Evolutionary conservation across 441 rosid species (phyloP).

Genomic region (Kokia cookei): DNA sequence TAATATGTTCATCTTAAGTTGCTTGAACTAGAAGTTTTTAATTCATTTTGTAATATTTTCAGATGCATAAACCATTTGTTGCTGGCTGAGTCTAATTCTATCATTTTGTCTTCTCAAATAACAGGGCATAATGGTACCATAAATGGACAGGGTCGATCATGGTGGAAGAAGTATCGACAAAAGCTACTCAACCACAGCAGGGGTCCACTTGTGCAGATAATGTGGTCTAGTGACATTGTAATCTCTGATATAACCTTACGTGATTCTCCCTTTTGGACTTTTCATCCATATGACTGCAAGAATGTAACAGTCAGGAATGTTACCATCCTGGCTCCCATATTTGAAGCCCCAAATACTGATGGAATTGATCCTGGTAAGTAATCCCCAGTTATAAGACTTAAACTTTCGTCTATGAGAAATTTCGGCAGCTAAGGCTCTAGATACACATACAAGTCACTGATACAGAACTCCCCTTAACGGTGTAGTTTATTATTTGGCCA

Average conservation of each 20-base stretch:
- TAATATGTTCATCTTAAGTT: not conserved
- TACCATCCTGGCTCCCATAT: conserved; percentile 79
- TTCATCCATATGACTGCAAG: conserved; percentile 96
- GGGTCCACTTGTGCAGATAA: conserved; percentile 90
- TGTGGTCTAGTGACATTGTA: conserved; percentile 89
- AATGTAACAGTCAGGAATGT: conserved; percentile 66
- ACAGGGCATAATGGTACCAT: conserved; percentile 95
- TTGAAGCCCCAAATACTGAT: conserved; percentile 88
- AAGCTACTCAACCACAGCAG: conserved; percentile 89
- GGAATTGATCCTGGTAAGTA: conserved; percentile 92
- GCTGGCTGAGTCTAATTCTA: conserved; percentile 5
- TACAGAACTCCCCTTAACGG: not conserved
- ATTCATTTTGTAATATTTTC: not conserved
- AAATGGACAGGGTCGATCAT: conserved; percentile 87
- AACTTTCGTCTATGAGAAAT: not conserved
- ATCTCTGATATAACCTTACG: conserved; percentile 69
- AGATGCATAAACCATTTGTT: not conserved
- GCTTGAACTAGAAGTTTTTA: not conserved
- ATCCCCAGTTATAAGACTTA: not conserved
- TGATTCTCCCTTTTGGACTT: conserved; percentile 95
- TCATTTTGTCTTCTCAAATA: conserved; percentile 14
- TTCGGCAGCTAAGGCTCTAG: not conserved
- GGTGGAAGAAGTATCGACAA: conserved; percentile 94
- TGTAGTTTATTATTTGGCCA: not conserved
- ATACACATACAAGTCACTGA: not conserved